These are phyloP conservation scores for Canariomyces notabilis DNA, from an alignment of 2,329 filamentous ascomycete species.

Conservation along the genomic window DNA sequence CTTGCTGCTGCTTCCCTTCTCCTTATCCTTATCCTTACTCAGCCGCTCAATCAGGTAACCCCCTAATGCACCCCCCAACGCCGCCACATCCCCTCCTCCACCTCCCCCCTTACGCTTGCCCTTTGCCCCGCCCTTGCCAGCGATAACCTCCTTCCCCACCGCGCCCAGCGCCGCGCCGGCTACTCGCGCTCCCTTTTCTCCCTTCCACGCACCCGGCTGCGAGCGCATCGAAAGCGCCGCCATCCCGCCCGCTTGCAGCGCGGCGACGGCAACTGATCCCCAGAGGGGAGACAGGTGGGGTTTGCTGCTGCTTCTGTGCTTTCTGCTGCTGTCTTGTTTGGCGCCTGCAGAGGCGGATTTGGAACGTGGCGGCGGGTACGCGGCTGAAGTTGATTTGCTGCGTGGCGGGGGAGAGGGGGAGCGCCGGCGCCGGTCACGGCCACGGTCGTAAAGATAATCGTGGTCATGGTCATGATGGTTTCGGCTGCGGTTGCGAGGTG, in stretches of 20 bases:
- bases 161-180: slow-evolving; percentile 26
- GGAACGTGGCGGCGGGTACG: no score
- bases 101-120: background rate
- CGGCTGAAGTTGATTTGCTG: no score
- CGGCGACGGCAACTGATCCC: slow-evolving; percentile 25
- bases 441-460: no score
- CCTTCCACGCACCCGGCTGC: slow-evolving; percentile 23
- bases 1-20: background rate
- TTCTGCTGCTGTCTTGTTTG: background rate
- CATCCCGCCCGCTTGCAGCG: slow-evolving; percentile 23
- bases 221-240: slow-evolving; percentile 21
- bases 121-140: background rate
- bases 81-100: background rate
- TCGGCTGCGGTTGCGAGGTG: background rate
- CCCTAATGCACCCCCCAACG: background rate
- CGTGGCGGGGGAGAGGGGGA: background rate
- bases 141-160: slow-evolving; percentile 15
- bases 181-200: slow-evolving; percentile 23
- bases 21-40: background rate
- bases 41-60: background rate
- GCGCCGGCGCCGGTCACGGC: no score
- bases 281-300: slow-evolving; percentile 18
- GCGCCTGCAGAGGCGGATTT: slow-evolving; percentile 14
- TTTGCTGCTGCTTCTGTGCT: slow-evolving; percentile 4
- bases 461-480: no score